Evolutionary conservation across 352 stramenopile species (phyloP).

Genomic region (Globisporangium spiculum): DNA sequence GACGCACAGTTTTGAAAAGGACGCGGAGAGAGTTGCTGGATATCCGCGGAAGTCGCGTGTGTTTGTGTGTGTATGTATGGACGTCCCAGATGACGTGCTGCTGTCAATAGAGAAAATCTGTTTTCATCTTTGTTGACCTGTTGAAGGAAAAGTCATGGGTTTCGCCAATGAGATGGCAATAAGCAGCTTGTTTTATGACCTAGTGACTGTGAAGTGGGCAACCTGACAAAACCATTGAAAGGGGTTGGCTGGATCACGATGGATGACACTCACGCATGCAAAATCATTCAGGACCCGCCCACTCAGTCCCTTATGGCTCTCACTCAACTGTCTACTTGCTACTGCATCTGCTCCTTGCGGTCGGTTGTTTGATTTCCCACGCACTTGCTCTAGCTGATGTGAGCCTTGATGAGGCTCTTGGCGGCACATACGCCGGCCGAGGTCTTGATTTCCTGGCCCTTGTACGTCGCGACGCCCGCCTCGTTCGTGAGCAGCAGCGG

Average conservation of each 20-base stretch:
- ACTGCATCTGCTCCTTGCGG: no score
- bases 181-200: neutral
- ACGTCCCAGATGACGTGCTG: neutral
- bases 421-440: slow-evolving; percentile 53
- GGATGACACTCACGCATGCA: no score
- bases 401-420: slow-evolving; percentile 60
- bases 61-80: neutral
- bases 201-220: neutral
- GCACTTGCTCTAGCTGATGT: slow-evolving; percentile 47
- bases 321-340: no score
- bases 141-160: neutral
- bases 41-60: neutral
- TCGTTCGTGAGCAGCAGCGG: slow-evolving; percentile 71
- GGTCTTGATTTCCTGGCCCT: slow-evolving; percentile 72
- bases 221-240: neutral
- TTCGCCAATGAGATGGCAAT: neutral
- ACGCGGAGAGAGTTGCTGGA: neutral
- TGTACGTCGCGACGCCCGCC: slow-evolving; percentile 74
- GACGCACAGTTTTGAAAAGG: slow-evolving; percentile 22
- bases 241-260: no score
- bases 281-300: no score
- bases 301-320: no score
- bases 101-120: neutral
- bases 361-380: no score
- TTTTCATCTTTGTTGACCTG: neutral